Percentiles rank a stretch among this genome's conserved stretches.
Evolutionary conservation across 2,329 filamentous ascomycete genomes (phyloP).

Genomic region (Xylariaceae sp.): DNA sequence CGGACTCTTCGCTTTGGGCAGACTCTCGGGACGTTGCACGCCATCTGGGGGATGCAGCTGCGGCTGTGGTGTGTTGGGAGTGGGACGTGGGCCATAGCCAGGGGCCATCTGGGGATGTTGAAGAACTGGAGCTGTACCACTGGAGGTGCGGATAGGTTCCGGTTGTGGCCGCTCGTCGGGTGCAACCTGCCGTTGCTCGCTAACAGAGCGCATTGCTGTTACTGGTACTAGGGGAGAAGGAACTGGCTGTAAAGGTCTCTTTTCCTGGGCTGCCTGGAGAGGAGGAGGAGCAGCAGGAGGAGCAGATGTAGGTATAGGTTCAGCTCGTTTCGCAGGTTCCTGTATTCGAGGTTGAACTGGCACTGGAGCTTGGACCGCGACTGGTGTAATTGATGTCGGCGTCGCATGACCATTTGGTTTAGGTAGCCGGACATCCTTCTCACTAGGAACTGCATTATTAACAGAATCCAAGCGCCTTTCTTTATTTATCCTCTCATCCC

Average conservation of each 20-base stretch:
- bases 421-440: constrained; percentile 25
- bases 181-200: constrained; percentile 35
- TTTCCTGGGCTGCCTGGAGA: constrained; percentile 35
- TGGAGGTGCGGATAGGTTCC: constrained; percentile 31
- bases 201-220: constrained; percentile 26
- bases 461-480: constrained; percentile 25
- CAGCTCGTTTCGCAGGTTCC: constrained; percentile 29
- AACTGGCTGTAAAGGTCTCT: constrained; percentile 33
- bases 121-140: constrained; percentile 43
- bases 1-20: constrained; percentile 42
- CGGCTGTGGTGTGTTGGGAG: constrained; percentile 37
- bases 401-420: constrained; percentile 34
- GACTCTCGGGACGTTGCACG: constrained; percentile 44
- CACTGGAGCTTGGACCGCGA: constrained; percentile 19
- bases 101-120: constrained; percentile 49
- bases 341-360: constrained; percentile 26
- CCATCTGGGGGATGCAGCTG: constrained; percentile 40
- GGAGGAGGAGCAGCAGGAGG: neutral
- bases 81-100: constrained; percentile 39
- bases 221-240: constrained; percentile 35
- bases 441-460: constrained; percentile 26
- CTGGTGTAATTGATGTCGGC: neutral
- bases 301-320: constrained; percentile 19
- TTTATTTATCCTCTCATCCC: constrained; percentile 34
- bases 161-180: constrained; percentile 35